These are phyloP conservation scores for Colletotrichum cordylinicola DNA, from an alignment of 2,329 filamentous ascomycete species.

Conservation along the genomic window DNA sequence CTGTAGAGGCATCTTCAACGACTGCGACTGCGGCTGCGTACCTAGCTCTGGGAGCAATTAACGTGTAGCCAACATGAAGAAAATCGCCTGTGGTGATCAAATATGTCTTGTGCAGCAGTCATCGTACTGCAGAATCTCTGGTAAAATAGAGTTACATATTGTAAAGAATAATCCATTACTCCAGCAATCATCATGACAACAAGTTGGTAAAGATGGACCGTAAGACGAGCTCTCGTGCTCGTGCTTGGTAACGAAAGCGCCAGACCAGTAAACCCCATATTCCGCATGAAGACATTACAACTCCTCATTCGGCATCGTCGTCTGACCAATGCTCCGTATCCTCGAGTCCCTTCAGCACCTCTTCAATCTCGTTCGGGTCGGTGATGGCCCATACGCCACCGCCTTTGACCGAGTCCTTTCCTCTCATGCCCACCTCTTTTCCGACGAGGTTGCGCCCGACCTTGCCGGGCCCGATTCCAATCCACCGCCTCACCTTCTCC, in stretches of 20 bases:
- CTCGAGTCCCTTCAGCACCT: slow-evolving; percentile 68
- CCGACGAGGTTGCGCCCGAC: slow-evolving; percentile 93
- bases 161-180: neutral
- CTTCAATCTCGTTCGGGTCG: slow-evolving; percentile 77
- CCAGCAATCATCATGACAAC: neutral
- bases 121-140: neutral
- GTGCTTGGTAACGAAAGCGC: neutral
- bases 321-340: slow-evolving; percentile 63
- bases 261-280: neutral
- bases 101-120: neutral
- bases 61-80: neutral
- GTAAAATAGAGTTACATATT: neutral
- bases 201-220: neutral
- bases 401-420: slow-evolving; percentile 79
- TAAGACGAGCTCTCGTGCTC: neutral
- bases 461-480: slow-evolving; percentile 92
- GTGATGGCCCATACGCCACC: slow-evolving; percentile 94
- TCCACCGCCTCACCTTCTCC: slow-evolving; percentile 80
- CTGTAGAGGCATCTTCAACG: neutral
- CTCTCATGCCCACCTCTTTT: slow-evolving; percentile 90
- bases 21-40: neutral
- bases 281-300: neutral
- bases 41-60: neutral
- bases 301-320: slow-evolving; percentile 45
- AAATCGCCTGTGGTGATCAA: neutral